A percentile compares a stretch with the other conserved stretches of the same genome.
phyloP scores from a whole-genome alignment of 345 rosid species.

The Eucalyptus urophylla region DNA sequence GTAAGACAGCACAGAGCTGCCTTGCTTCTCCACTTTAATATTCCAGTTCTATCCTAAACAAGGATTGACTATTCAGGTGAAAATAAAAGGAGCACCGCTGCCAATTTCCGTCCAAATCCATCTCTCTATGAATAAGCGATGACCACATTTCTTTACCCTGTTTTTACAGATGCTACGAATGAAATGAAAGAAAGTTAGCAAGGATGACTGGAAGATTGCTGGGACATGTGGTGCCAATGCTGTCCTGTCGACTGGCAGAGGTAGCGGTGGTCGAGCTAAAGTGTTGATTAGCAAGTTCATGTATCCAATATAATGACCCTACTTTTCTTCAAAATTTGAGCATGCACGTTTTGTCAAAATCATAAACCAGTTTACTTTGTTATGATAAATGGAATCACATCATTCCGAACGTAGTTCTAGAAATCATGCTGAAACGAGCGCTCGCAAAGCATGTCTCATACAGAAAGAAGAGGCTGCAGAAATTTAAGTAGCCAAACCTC shows the following conservation, averaged over 20 bases:
- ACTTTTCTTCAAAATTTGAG: background rate
- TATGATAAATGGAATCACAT: background rate
- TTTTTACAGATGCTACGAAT: background rate
- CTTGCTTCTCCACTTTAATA: background rate
- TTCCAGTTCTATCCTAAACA: background rate
- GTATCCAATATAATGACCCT: background rate
- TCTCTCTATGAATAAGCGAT: background rate
- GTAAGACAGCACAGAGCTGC: background rate
- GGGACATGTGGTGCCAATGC: background rate
- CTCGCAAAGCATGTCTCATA: background rate
- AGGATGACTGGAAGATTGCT: background rate
- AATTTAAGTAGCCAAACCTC: constrained; percentile 3
- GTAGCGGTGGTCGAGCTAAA: background rate
- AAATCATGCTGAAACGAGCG: background rate
- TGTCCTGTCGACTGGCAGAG: background rate
- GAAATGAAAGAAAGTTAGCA: background rate
- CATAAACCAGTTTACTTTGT: background rate
- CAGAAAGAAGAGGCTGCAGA: background rate
- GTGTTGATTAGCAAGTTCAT: background rate
- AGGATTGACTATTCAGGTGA: background rate
- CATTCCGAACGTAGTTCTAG: background rate
- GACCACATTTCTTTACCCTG: background rate
- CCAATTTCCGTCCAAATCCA: background rate
- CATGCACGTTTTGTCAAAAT: background rate
- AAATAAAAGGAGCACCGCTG: background rate